Evolutionary conservation across 306 rosid genomes (phyloP), one percentile per base, ranked within the genome.

Genomic region (Pachyrhizus erosus): DNA sequence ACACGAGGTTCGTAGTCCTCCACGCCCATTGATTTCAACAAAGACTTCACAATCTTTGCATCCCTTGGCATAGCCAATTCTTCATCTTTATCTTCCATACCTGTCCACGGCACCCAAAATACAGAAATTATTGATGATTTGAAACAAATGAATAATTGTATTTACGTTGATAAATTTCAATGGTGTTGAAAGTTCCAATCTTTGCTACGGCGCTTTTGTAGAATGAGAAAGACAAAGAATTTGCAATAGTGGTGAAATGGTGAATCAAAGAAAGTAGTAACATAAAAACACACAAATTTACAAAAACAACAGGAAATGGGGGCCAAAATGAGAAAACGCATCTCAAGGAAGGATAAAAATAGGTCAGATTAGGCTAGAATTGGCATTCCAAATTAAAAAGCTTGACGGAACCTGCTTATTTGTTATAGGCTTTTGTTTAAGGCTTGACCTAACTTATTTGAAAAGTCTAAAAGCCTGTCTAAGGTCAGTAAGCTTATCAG

Each of bases 1-100:
- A 96, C 96, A 5, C 86, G 90, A 68, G 97, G 98, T 80, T 96
- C 98, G 9, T 89, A 91, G 68, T 92, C 96, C 81, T 93, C 99
- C 13, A 96, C 96, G 0, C 96, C 96, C 98, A 96, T 93, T 3
- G 99, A 93, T 83, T 93, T 93, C 80, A 96, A 23, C 49, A 96
- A 84, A 2, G 89, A 81, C 80, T 89, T 87, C 79, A 96, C 90
- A 79, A 93, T 93, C 87, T 82, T 92, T 0, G 98, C 98, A 75
- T 96, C 98, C 80, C 99, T 93, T 9, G 99, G 99, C 90, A 96
- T 75, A 9, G 43, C 26, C 78, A 46, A 45, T 0, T 93, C 94
- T 70, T 93, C 97, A 9, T 92, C 94, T 40, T 90, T 93, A 58
- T 92, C 99, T 2, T 93, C 92, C 93, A 91, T 92, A 77, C 57